phyloP scores from a whole-genome alignment of 2,329 filamentous ascomycete genomes.

The Botrytis medusae region DNA sequence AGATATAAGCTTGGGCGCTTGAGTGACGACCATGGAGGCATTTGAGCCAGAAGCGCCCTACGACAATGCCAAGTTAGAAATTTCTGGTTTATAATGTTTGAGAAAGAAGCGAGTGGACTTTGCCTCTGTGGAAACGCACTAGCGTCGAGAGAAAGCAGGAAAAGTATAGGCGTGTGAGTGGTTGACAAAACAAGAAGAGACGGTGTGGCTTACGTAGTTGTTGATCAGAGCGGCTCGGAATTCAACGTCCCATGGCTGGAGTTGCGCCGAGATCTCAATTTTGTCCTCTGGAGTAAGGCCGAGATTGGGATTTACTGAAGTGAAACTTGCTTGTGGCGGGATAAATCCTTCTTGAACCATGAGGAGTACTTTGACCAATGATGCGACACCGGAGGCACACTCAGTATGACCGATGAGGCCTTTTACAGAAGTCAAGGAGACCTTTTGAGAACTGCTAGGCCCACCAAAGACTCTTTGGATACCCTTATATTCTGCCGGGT shows the following conservation, averaged over 20 bases:
- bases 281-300: neutral
- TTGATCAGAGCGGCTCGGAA: slow-evolving; percentile 28
- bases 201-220: slow-evolving; percentile 11
- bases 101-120: too few species aligned
- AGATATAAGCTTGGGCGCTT: neutral
- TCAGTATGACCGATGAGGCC: slow-evolving; percentile 41
- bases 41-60: slow-evolving; percentile 34
- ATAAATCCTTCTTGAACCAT: slow-evolving; percentile 44
- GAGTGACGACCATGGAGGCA: slow-evolving; percentile 23
- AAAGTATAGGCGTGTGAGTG: too few species aligned
- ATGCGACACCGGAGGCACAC: slow-evolving; percentile 41
- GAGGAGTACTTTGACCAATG: slow-evolving; percentile 43
- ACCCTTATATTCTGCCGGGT: slow-evolving; percentile 26
- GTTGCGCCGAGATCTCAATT: neutral
- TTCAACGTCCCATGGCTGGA: neutral
- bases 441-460: neutral
- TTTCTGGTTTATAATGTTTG: too few species aligned
- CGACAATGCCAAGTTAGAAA: too few species aligned
- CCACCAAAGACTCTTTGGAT: slow-evolving; percentile 22
- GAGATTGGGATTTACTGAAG: slow-evolving; percentile 38
- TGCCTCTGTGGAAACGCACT: too few species aligned
- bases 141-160: too few species aligned
- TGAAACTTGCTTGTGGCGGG: slow-evolving; percentile 44
- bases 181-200: too few species aligned
- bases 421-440: slow-evolving; percentile 38